Evolutionary conservation across 2,329 filamentous ascomycete species (phyloP), one percentile per base, ranked within the genome.

Genomic region (Trichoderma hamatum): DNA sequence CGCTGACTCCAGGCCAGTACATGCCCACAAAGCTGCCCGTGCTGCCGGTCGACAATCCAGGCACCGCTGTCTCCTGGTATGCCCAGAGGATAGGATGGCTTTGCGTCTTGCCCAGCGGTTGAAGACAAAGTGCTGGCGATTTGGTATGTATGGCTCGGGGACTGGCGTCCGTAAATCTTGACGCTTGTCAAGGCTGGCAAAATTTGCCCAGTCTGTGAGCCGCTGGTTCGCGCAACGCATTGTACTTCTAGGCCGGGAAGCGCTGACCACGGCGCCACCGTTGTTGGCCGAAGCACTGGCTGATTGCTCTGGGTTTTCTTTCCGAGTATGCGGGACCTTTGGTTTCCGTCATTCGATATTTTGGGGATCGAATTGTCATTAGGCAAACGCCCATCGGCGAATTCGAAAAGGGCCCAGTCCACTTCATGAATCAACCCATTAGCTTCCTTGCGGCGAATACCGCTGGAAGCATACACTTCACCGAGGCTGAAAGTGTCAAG

Each of bases 61-160:
- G 95, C 95, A 4, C 95, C 95, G 7, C 91, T 95, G 78, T 98
- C 95, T 21, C 95, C 95, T 2, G 94, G 94, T 14, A 96, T 88
- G 2, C 88, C 88, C 30, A 90, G 82, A 0, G 85, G 81, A 0
- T 78, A 73, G 0, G 70, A 46, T 26, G 74, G 71, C 13, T 62
- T 62, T 11, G 70, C 72, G 36, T 71, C 72, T 6, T 68, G 62
- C 9, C 54, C 46, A 14, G 32, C 11, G 28, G 51, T 32, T 2
- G 65, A 16, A 0, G 76, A 71, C 1, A 78, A 72, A 5, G 76
- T 76, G 51, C 85, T 85, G 7, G 83, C 83, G 21, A 90, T 82
- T 72, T 89, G 87, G 74, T 88, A 90, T 4, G 85, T 92, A 67
- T 92, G 90, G 19, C 91, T 93, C 54, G 94, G 93, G 6, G 92